A percentile compares a stretch with the other conserved stretches of the same genome.
Evolutionary conservation across 305 asterid genomes (phyloP).

Genomic region (Solanum hybrid): DNA sequence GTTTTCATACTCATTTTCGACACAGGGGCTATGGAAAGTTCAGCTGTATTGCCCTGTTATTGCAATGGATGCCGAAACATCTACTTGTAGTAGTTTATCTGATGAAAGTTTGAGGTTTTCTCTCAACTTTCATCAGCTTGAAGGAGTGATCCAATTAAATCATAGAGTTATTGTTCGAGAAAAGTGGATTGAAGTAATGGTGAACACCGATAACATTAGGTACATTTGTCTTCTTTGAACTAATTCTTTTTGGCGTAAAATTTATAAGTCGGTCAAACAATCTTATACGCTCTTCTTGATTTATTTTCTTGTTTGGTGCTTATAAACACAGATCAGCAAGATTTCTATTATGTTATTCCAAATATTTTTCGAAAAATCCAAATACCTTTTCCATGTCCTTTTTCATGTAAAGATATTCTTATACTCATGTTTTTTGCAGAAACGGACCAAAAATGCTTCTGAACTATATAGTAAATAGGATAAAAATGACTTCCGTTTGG

Average conservation of each 20-base stretch:
- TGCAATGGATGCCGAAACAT: conserved; percentile 51
- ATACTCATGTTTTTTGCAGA: not conserved
- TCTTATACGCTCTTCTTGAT: not conserved
- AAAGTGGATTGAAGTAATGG: conserved; percentile 61
- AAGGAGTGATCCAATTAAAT: conserved; percentile 77
- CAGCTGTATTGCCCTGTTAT: conserved; percentile 76
- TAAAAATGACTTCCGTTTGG: not conserved
- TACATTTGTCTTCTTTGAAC: not conserved
- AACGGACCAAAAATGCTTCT: not conserved
- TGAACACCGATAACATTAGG: conserved; percentile 75
- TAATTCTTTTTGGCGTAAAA: not conserved
- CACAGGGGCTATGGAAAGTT: conserved; percentile 67
- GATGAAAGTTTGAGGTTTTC: conserved; percentile 51
- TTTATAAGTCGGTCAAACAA: not conserved
- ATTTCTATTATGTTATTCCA: not conserved
- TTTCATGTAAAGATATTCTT: not conserved
- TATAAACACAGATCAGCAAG: not conserved
- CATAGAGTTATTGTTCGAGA: conserved; percentile 36
- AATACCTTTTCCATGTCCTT: not conserved
- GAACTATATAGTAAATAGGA: not conserved
- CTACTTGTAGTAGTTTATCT: conserved; percentile 17
- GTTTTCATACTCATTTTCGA: conserved; percentile 52
- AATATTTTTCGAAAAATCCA: not conserved
- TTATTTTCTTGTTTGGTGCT: not conserved
- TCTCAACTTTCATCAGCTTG: conserved; percentile 65